Evolutionary conservation across 2,329 filamentous ascomycete species (phyloP).

Genomic region (Didymella lethalis): DNA sequence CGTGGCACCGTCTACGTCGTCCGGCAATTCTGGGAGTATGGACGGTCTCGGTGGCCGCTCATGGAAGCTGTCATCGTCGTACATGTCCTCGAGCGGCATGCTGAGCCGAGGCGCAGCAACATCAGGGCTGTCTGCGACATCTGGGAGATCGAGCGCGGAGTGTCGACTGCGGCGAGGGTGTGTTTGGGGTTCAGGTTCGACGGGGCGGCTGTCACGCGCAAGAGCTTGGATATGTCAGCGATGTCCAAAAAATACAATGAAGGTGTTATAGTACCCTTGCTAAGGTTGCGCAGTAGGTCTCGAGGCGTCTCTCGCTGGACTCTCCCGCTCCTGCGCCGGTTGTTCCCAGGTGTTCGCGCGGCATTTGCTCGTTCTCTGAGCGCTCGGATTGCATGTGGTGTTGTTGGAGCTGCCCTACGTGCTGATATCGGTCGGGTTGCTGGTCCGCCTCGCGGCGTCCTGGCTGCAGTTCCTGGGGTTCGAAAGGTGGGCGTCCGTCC

Average conservation of each 20-base stretch:
- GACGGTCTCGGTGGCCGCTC: constrained; percentile 51
- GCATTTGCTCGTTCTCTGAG: constrained; percentile 61
- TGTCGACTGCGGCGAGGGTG: constrained; percentile 38
- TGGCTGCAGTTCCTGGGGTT: constrained; percentile 45
- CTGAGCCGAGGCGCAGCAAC: constrained; percentile 52
- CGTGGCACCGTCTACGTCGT: constrained; percentile 52
- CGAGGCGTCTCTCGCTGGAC: constrained; percentile 63
- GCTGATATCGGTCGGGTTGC: constrained; percentile 45
- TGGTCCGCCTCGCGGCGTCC: constrained; percentile 46
- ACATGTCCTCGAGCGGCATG: constrained; percentile 54
- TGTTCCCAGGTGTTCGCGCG: constrained; percentile 60
- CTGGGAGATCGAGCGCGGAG: constrained; percentile 51
- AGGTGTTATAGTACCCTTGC: constrained; percentile 54
- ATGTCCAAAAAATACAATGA: neutral
- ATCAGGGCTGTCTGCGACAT: constrained; percentile 59
- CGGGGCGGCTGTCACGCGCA: constrained; percentile 57
- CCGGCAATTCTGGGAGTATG: constrained; percentile 44
- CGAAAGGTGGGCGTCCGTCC: constrained; percentile 42
- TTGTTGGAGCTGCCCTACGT: constrained; percentile 57
- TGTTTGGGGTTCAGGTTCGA: constrained; percentile 57
- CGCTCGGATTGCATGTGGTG: constrained; percentile 63
- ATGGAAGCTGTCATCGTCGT: constrained; percentile 54
- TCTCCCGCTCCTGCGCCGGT: constrained; percentile 58
- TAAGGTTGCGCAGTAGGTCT: constrained; percentile 62
- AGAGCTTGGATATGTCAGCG: constrained; percentile 51